Base-by-base conservation (phyloP, 805 yeast species). In the Metschnikowia rubicola region DNA sequence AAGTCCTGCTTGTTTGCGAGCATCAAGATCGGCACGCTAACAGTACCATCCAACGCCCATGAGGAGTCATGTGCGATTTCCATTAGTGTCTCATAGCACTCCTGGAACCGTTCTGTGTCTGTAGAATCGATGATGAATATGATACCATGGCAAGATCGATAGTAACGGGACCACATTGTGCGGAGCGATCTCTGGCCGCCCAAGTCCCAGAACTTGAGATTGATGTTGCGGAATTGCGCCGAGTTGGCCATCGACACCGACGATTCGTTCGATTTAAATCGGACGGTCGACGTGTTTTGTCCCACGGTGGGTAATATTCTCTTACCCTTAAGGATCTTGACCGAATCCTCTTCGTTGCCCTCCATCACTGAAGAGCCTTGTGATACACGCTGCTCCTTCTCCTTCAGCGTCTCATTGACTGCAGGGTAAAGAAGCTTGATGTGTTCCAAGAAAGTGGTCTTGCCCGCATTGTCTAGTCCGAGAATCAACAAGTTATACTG, bases 381-480 rank as follows among this genome's bases (percentile, higher is more conserved):
- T 21, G 46, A 33, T 10, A 43, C 53, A 17, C 50, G 50, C 42
- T 51, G 52, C 47, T 41, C 48, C 34, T 48, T 49, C 47, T 49
- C 48, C 28, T 46, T 52, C 47, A 39, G 54, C 40, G 54, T 40
- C 38, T 62, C 62, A 30, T 51, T 56, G n/a, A 66, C 61, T 21
- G 62, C 46, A 10, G 70, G 62, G 47, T 66, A 70, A 19, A 71
- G 59, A 29, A 72, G 62, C 58, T 71, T 70, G 38, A 70, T 47
- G 53, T 68, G 74, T 55, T 70, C 75, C 38, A 70, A 53, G 46
- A 67, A 68, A 10, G 71, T 65, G 11, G 98, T 94, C 64, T 92
- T 92, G 1, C 99, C 99, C 0, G 98, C 96, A 70, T 92, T 91
- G 65, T 92, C 97, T 29, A 92, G 77, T 15, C 99, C 99, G 19